These are phyloP conservation scores for Westerdykella ornata DNA, from an alignment of 2,329 filamentous ascomycete genomes.

Conservation along the genomic window DNA sequence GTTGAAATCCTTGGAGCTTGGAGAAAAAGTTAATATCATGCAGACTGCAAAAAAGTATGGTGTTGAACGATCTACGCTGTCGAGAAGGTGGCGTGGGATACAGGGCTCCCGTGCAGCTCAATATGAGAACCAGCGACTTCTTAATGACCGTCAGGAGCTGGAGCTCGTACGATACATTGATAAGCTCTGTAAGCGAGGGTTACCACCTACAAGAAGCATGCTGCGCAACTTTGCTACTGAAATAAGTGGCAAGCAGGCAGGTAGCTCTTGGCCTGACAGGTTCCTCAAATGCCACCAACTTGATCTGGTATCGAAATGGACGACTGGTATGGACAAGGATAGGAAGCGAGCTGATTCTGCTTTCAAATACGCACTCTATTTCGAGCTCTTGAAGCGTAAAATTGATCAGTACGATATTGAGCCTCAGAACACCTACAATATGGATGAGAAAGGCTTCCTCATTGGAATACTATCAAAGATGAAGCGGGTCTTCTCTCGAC, in stretches of 20 bases:
- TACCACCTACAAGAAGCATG: not conserved
- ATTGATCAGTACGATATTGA: not conserved
- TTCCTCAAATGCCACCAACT: conserved; percentile 9
- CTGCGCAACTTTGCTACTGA: not conserved
- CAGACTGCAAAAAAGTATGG: not conserved
- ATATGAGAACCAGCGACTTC: not conserved
- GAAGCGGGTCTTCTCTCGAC: too few species aligned
- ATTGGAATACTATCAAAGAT: conserved; percentile 4
- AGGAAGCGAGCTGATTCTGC: conserved; percentile 14
- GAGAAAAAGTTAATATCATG: not conserved
- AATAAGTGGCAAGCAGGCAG: conserved; percentile 1
- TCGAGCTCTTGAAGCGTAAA: conserved; percentile 3
- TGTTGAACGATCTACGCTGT: too few species aligned
- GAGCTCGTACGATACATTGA: not conserved
- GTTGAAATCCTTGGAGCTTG: conserved; percentile 1
- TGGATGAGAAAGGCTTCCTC: too few species aligned
- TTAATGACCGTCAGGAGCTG: not conserved
- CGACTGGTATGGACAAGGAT: conserved; percentile 10
- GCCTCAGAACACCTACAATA: not conserved
- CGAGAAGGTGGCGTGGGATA: not conserved
- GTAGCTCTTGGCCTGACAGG: conserved; percentile 11
- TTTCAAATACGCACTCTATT: conserved; percentile 13
- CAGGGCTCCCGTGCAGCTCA: not conserved
- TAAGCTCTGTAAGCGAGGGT: not conserved
- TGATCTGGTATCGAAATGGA: conserved; percentile 10